Base-by-base conservation (phyloP, 768 basidiomycete genomes). In the Trametes cubensis region DNA sequence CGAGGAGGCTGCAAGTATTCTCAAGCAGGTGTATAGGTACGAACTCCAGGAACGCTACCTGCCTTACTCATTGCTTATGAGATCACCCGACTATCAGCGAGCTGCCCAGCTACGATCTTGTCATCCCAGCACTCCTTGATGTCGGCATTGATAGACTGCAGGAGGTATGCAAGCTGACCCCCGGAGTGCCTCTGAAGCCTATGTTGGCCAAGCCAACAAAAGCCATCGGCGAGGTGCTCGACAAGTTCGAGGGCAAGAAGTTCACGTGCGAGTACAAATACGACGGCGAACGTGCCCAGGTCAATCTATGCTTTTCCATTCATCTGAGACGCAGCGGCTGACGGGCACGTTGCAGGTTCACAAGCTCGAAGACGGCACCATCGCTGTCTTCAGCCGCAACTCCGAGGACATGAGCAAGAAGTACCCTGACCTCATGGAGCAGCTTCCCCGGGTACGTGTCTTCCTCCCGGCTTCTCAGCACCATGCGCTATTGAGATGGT, bases 181-280 rank as follows among this genome's bases (percentile, higher is more conserved):
- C 97, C 15, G 96, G 96, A 62, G 88, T 98, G 39, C 97, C 97
- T 1, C 80, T 99, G 39, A 99, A 99, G 70, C 97, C 97, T 15
- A 99, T 99, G 97, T 80, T 99, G 54, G 97, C 97, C 17, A 99
- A 98, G 75, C 97, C 97, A 10, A 98, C 96, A 0, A 99, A 99
- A 75, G 97, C 97, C 3, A 98, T 99, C 66, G 89, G 93, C 15
- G 96, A 98, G 76, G 96, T 99, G 20, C 83, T 99, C 21, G 96
- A 99, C 76, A 81, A 95, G 60, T 99, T 98, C 70, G 97, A 99
- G 75, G 88, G 87, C 70, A 95, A 95, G 75, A 84, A 82, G 56
- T 98, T 99, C 72, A 98, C 97, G 10, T 98, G 95, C 76, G 97
- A 99, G 78, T 99, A 99, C 77, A 99, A 99, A 75, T 99, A 99